Evolutionary conservation across 306 rosid species (phyloP), one percentile per base, ranked within the genome.

Genomic region (Cicer pinnatifidum): DNA sequence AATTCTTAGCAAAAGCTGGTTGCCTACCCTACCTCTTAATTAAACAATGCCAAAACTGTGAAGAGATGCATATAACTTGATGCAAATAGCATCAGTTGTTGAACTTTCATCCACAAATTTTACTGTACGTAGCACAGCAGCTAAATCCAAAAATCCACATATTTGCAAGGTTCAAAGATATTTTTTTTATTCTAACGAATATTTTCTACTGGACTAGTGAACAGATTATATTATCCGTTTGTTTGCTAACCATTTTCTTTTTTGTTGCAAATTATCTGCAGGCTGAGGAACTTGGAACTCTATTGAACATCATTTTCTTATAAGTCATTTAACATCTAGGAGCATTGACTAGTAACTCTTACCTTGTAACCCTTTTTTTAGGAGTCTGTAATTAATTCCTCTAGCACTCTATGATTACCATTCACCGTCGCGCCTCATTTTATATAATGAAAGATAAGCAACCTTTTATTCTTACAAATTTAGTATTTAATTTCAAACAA

Each of bases 251-350:
- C 11, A 6, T 35, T 37, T 72, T 56, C 13, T 44, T 56, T 65
- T 64, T 73, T 57, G 66, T 45, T 17, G 11, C 54, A 72, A 47
- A 43, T 69, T 48, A 48, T 67, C 51, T 75, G 58, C 87, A 88
- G 91, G 84, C 69, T 80, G 78, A 86, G 75, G 82, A 59, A 76
- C 62, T 58, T 76, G 74, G 72, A 80, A 69, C 81, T 85, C 78
- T 39, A 67, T 64, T 35, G 83, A 81, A 78, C 56, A 47, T 57
- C 63, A 75, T 37, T 38, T 80, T 61, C 52, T n/a, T 8, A 58
- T 63, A 78, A 78, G 58, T 73, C 58, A 47, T 64, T 75, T 44
- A 67, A 76, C 47, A 68, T 1, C 77, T 75, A 51, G 17, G 67
- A 46, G 72, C 53, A 63, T 39, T 15, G 38, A 57, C 73, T 19